Percentiles rank a stretch among this genome's conserved stretches.
Conservation (phyloP, 2,329 filamentous ascomycete genomes). For the Neofusicoccum laricinum region DNA sequence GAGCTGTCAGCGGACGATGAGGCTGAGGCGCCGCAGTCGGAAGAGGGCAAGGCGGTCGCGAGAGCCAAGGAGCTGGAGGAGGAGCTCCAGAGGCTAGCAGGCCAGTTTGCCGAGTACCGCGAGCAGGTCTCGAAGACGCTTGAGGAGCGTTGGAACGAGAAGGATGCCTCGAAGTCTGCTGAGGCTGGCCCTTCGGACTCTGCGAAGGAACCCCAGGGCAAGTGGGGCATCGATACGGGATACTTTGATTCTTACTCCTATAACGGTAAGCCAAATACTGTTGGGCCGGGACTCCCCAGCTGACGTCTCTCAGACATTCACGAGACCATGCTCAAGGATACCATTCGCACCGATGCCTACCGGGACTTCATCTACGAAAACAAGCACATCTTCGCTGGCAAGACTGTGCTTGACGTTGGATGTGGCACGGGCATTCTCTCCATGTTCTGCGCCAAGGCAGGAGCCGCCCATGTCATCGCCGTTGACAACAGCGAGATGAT, state of each 20-base stretch:
- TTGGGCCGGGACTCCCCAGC: not conserved
- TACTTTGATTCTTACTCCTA: slow-evolving; percentile 66
- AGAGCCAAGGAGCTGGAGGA: slow-evolving; percentile 15
- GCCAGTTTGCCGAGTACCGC: slow-evolving; percentile 41
- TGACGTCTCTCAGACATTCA: slow-evolving; percentile 66
- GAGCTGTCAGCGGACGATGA: slow-evolving; percentile 52
- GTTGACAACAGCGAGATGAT: slow-evolving; percentile 93
- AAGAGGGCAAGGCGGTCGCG: slow-evolving; percentile 17
- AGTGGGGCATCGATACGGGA: slow-evolving; percentile 53
- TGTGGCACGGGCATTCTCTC: slow-evolving; percentile 81
- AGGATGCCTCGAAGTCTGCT: slow-evolving; percentile 29
- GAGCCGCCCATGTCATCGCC: slow-evolving; percentile 80
- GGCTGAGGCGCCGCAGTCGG: slow-evolving; percentile 21
- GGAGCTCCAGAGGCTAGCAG: slow-evolving; percentile 29
- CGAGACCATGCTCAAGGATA: slow-evolving; percentile 92
- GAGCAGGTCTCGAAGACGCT: slow-evolving; percentile 24
- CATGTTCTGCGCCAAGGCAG: slow-evolving; percentile 91
- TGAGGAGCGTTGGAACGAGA: slow-evolving; percentile 34
- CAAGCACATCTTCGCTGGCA: slow-evolving; percentile 80
- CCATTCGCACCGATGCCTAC: slow-evolving; percentile 84
- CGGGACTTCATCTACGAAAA: slow-evolving; percentile 93
- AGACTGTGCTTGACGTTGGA: slow-evolving; percentile 86
- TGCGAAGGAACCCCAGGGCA: slow-evolving; percentile 20
- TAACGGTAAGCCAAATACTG: slow-evolving; percentile 54
- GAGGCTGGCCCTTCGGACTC: slow-evolving; percentile 24